phyloP scores from a whole-genome alignment of 495 filamentous ascomycete species.

The Recurvomyces mirabilis region DNA sequence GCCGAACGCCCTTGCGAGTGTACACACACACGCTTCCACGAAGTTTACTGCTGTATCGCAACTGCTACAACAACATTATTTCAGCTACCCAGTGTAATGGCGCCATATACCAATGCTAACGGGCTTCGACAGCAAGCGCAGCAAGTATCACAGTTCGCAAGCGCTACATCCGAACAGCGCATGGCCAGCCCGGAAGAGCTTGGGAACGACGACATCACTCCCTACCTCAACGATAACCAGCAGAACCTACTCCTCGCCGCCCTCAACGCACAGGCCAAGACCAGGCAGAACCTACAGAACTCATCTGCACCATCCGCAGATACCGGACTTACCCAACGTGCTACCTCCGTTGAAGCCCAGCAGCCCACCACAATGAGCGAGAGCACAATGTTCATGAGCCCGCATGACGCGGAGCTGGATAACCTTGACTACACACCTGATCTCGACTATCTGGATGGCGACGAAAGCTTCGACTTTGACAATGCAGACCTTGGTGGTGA shows the following conservation, averaged over 20 bases:
- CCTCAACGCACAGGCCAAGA: slow-evolving; percentile 55
- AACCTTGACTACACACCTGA: slow-evolving; percentile 19
- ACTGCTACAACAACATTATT: too few species aligned
- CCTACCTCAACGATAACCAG: slow-evolving; percentile 69
- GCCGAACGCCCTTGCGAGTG: too few species aligned
- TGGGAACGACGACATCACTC: slow-evolving; percentile 8
- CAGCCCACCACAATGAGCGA: slow-evolving; percentile 7
- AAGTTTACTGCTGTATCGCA: too few species aligned
- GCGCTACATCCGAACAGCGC: neutral
- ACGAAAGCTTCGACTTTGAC: slow-evolving; percentile 54
- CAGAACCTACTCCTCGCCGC: slow-evolving; percentile 82
- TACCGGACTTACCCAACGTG: neutral
- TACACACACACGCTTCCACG: too few species aligned
- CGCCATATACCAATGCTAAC: slow-evolving; percentile 9
- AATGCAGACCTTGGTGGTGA: slow-evolving; percentile 40
- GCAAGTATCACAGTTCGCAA: neutral
- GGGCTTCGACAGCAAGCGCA: slow-evolving; percentile 8
- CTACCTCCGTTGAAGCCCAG: neutral
- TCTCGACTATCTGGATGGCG: slow-evolving; percentile 63
- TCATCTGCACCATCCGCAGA: slow-evolving; percentile 15
- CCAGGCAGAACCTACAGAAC: slow-evolving; percentile 22
- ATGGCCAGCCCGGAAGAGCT: slow-evolving; percentile 8
- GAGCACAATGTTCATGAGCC: slow-evolving; percentile 16
- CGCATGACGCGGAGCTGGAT: slow-evolving; percentile 17
- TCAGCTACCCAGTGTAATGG: too few species aligned